Percentiles rank a stretch among this genome's conserved stretches.
Evolutionary conservation across 495 filamentous ascomycete genomes (phyloP).

Genomic region (Xylaria sp.): DNA sequence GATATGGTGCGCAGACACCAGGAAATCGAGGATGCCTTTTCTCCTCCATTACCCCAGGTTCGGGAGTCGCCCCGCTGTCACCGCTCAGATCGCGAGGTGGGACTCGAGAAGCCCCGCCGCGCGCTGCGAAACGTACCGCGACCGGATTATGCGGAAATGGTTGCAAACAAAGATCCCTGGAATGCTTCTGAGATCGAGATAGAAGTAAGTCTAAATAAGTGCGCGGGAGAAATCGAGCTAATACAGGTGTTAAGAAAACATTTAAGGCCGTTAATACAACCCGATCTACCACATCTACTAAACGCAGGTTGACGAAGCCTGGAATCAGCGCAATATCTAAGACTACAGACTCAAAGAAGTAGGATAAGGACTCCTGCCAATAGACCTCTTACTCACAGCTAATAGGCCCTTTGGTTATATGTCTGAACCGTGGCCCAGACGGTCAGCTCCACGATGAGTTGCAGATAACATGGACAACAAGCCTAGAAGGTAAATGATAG

Average conservation of each 20-base stretch:
- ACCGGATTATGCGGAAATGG: conserved; percentile 42
- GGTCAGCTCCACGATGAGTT: conserved; percentile 37
- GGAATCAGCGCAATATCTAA: conserved; percentile 8
- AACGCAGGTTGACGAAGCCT: conserved; percentile 19
- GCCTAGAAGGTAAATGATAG: neutral
- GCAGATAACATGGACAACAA: no score
- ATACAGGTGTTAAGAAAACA: conserved; percentile 3
- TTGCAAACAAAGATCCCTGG: conserved; percentile 41
- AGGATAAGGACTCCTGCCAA: neutral
- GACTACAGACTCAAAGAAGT: conserved; percentile 18
- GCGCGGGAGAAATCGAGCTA: neutral
- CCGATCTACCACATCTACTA: neutral
- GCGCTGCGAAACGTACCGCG: conserved; percentile 34
- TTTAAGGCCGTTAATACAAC: neutral
- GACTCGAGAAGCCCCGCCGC: conserved; percentile 37
- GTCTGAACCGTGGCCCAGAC: conserved; percentile 41
- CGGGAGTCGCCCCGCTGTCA: conserved; percentile 15
- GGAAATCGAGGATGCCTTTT: conserved; percentile 1
- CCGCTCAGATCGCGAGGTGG: conserved; percentile 29
- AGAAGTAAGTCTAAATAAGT: conserved; percentile 28
- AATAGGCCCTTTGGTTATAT: conserved; percentile 41
- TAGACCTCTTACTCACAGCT: conserved; percentile 21
- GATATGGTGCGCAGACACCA: neutral
- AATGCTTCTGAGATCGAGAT: conserved; percentile 33
- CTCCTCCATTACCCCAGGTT: conserved; percentile 5